phyloP scores from a whole-genome alignment of 176 grass and related monocot species.

The Miscanthus lutarioriparius region DNA sequence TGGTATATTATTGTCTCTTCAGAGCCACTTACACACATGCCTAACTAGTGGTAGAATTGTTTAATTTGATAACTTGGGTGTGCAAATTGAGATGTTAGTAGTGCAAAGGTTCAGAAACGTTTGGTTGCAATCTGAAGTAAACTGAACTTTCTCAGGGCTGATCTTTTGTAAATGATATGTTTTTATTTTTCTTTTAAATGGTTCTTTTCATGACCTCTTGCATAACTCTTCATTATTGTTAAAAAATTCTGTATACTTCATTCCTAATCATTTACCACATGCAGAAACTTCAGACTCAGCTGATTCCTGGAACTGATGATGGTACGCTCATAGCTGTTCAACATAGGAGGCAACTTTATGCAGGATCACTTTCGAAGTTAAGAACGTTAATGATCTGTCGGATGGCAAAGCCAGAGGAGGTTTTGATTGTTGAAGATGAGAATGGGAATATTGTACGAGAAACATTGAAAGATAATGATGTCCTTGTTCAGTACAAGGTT shows the following conservation, averaged over 20 bases:
- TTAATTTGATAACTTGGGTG: not conserved
- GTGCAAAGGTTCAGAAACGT: not conserved
- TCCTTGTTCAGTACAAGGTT: slow-evolving; percentile 86
- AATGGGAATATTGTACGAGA: slow-evolving; percentile 82
- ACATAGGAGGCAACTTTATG: slow-evolving; percentile 65
- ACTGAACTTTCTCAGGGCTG: not conserved
- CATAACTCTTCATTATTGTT: not conserved
- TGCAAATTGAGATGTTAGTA: not conserved
- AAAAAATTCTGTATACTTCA: not conserved
- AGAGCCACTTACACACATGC: not conserved
- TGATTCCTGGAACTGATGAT: slow-evolving; percentile 50
- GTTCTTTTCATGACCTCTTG: not conserved
- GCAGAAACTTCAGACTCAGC: slow-evolving; percentile 22
- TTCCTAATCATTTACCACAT: not conserved
- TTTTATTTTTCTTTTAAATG: slow-evolving; percentile 8
- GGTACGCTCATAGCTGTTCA: slow-evolving; percentile 46
- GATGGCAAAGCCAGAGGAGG: slow-evolving; percentile 82
- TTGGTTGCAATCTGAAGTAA: not conserved
- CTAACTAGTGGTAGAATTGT: not conserved
- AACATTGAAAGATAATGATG: slow-evolving; percentile 80
- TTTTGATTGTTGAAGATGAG: slow-evolving; percentile 77
- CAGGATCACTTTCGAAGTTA: slow-evolving; percentile 61
- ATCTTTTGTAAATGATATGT: not conserved
- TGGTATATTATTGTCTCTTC: not conserved
- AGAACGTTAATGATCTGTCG: slow-evolving; percentile 77